Conservation (phyloP, 768 basidiomycete species). For the Rhodotorula paludigena region DNA sequence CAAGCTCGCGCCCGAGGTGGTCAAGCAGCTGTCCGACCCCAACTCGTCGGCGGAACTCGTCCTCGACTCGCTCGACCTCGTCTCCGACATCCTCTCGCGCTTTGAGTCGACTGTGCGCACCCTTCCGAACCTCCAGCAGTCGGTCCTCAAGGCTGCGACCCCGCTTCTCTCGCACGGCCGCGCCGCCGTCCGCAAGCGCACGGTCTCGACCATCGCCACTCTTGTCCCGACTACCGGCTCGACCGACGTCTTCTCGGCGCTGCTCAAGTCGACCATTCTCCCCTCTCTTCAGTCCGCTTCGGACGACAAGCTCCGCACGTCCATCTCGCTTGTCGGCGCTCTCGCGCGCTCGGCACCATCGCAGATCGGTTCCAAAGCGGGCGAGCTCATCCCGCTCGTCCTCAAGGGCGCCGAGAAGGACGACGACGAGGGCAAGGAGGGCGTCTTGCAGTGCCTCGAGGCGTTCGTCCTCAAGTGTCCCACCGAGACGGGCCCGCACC, state of each 20-base stretch:
- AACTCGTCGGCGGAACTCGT: slow-evolving; percentile 47
- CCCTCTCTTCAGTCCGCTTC: slow-evolving; percentile 10
- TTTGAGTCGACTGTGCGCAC: slow-evolving; percentile 39
- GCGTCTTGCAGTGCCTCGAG: slow-evolving; percentile 70
- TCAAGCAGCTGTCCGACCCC: slow-evolving; percentile 65
- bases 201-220: slow-evolving; percentile 64
- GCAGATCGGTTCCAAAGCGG: slow-evolving; percentile 39
- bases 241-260: slow-evolving; percentile 16
- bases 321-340: slow-evolving; percentile 62
- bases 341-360: slow-evolving; percentile 53
- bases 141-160: slow-evolving; percentile 68
- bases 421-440: slow-evolving; percentile 79
- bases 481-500: slow-evolving; percentile 68
- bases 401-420: slow-evolving; percentile 65
- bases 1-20: slow-evolving; percentile 75
- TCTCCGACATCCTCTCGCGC: slow-evolving; percentile 44
- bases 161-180: slow-evolving; percentile 62
- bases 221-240: slow-evolving; percentile 13
- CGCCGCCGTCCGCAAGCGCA: slow-evolving; percentile 85
- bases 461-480: slow-evolving; percentile 77
- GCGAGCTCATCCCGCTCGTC: slow-evolving; percentile 60
- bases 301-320: slow-evolving; percentile 35
- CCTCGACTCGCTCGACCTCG: slow-evolving; percentile 44
- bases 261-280: slow-evolving; percentile 27
- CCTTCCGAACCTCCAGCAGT: slow-evolving; percentile 58